Conservation (phyloP, 2,329 filamentous ascomycete genomes). For the Graphilbum fragrans region DNA sequence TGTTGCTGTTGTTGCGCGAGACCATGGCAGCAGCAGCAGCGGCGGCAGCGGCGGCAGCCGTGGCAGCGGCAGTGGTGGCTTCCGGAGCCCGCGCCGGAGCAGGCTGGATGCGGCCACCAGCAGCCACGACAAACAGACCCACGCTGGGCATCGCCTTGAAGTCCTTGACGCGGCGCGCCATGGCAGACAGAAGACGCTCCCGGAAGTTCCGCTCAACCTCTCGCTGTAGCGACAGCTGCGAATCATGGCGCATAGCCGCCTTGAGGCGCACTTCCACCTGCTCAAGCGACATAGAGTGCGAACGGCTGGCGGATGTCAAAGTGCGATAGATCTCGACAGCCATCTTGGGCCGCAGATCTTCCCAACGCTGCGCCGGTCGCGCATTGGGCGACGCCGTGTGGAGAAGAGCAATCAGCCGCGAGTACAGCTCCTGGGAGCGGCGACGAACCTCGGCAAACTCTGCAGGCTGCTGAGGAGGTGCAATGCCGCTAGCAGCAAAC, state of each 20-base stretch:
- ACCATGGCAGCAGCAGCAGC: slow-evolving; percentile 4
- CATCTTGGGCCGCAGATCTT: slow-evolving; percentile 37
- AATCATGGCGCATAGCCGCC: slow-evolving; percentile 1
- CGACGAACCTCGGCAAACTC: slow-evolving; percentile 27
- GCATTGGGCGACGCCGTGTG: slow-evolving; percentile 34
- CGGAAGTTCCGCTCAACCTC: slow-evolving; percentile 38
- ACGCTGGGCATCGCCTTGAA: slow-evolving; percentile 40
- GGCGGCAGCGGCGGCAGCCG: slow-evolving; percentile 19
- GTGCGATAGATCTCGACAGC: slow-evolving; percentile 48
- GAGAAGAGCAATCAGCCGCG: slow-evolving; percentile 40
- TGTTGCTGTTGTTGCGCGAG: not conserved
- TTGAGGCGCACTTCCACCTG: slow-evolving; percentile 8
- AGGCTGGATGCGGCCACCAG: slow-evolving; percentile 31
- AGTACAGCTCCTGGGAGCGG: slow-evolving; percentile 36
- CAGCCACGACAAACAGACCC: slow-evolving; percentile 41
- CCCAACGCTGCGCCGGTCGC: slow-evolving; percentile 34
- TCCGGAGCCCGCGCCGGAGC: slow-evolving; percentile 17
- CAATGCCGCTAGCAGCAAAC: not conserved
- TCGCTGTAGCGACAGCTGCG: slow-evolving; percentile 11
- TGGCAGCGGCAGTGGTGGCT: slow-evolving; percentile 9
- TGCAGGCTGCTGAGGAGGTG: slow-evolving; percentile 13
- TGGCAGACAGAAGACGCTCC: slow-evolving; percentile 32
- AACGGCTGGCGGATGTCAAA: slow-evolving; percentile 3
- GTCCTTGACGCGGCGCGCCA: slow-evolving; percentile 37
- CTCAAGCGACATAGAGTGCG: slow-evolving; percentile 1